Evolutionary conservation across 2,329 filamentous ascomycete species (phyloP).

Genomic region (Calonectria leucothoes): DNA sequence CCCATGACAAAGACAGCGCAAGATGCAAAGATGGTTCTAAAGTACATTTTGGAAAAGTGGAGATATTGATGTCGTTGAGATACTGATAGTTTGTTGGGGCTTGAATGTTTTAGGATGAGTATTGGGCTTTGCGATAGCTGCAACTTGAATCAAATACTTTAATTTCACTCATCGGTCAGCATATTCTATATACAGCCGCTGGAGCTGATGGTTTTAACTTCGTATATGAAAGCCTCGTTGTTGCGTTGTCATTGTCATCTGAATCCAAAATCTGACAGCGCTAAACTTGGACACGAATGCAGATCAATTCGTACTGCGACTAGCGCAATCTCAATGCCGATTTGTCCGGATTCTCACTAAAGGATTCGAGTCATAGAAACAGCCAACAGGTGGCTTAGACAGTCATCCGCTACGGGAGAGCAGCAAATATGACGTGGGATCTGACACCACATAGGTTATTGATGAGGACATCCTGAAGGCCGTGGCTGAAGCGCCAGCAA

Average conservation of each 20-base stretch:
- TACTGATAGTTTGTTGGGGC: neutral
- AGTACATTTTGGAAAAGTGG: constrained; percentile 33
- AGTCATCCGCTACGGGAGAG: neutral
- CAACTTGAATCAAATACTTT: neutral
- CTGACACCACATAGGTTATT: neutral
- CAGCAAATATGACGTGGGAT: neutral
- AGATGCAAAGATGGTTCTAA: constrained; percentile 23
- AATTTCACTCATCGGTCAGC: neutral
- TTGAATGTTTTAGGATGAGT: neutral
- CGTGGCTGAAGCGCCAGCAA: neutral
- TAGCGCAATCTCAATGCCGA: neutral
- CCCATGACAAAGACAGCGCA: constrained; percentile 23
- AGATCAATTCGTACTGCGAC: neutral
- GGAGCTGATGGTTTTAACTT: neutral
- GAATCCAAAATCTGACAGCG: neutral
- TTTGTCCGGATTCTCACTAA: neutral
- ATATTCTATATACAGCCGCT: neutral
- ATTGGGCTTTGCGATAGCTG: neutral
- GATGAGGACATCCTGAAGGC: neutral
- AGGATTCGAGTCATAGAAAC: neutral
- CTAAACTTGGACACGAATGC: neutral
- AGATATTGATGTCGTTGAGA: too few species aligned
- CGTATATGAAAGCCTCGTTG: neutral
- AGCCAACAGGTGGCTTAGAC: neutral
- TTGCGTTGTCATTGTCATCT: neutral